These are phyloP conservation scores for Schizosaccharomyces japonicus DNA, from an alignment of 805 yeast species.

Conservation along the genomic window DNA sequence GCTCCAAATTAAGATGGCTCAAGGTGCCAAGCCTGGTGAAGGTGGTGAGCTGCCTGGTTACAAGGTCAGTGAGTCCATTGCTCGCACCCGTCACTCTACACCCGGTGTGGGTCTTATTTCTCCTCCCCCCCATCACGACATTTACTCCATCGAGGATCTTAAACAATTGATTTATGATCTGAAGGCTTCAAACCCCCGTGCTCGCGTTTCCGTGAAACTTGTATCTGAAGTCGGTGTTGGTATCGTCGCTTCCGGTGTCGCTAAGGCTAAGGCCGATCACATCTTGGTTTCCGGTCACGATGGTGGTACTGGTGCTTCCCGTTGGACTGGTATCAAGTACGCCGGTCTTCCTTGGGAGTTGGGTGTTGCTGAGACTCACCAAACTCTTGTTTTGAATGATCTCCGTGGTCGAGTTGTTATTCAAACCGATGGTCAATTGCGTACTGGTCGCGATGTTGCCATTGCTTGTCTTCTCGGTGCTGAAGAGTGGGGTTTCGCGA, in stretches of 20 bases:
- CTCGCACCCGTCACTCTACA: slow-evolving; percentile 87
- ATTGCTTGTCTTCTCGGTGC: slow-evolving; percentile 92
- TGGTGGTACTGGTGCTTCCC: slow-evolving; percentile 99
- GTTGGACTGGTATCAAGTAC: slow-evolving; percentile 88
- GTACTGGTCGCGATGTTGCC: slow-evolving; percentile 93
- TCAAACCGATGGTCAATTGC: slow-evolving; percentile 95
- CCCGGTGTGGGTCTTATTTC: slow-evolving; percentile 91
- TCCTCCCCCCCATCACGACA: slow-evolving; percentile 97
- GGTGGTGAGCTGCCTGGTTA: slow-evolving; percentile 97
- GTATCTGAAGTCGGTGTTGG: slow-evolving; percentile 98
- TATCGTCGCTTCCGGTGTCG: slow-evolving; percentile 96
- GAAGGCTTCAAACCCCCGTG: slow-evolving; percentile 91
- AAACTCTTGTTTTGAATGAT: slow-evolving; percentile 84
- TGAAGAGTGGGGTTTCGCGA: slow-evolving; percentile 95
- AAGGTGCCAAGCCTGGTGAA: slow-evolving; percentile 98
- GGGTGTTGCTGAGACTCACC: slow-evolving; percentile 95
- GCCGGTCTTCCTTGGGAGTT: slow-evolving; percentile 98
- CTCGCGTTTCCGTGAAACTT: slow-evolving; percentile 84
- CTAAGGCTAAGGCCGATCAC: slow-evolving; percentile 95
- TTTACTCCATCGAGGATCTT: slow-evolving; percentile 90
- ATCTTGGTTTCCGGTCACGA: slow-evolving; percentile 90
- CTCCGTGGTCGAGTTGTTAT: slow-evolving; percentile 84
- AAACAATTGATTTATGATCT: slow-evolving; percentile 89
- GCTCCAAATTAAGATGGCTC: slow-evolving; percentile 94
- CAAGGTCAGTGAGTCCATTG: slow-evolving; percentile 70